Evolutionary conservation across 1,284 basidiomycete genomes (phyloP).

Genomic region (Pseudozyma sp.): DNA sequence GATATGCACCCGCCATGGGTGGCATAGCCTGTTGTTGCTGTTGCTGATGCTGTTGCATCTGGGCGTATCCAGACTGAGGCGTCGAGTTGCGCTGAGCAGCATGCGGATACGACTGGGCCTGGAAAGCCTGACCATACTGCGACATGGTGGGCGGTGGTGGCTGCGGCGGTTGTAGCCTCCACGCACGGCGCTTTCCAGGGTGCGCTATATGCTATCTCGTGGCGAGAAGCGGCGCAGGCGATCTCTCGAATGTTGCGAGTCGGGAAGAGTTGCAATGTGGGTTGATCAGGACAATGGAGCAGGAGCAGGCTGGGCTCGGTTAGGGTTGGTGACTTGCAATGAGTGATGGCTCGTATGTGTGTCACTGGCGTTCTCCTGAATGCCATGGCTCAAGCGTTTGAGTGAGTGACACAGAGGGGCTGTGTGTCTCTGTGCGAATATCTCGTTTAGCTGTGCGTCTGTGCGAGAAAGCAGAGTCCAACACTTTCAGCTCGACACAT

Average conservation of each 20-base stretch:
- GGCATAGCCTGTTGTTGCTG: conserved; percentile 23
- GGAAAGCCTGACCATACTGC: conserved; percentile 39
- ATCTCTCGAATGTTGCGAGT: neutral
- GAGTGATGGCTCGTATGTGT: too few relatives aligned
- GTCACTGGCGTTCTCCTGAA: too few relatives aligned
- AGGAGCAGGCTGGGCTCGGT: too few relatives aligned
- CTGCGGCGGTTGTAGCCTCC: conserved; percentile 5
- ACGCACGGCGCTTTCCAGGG: neutral
- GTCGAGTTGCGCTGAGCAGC: conserved; percentile 10
- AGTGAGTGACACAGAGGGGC: neutral
- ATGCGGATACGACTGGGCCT: conserved; percentile 19
- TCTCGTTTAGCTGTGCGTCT: conserved; percentile 3
- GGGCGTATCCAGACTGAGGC: conserved; percentile 23
- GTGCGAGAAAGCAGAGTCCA: neutral
- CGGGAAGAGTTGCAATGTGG: too few relatives aligned
- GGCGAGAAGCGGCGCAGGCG: neutral
- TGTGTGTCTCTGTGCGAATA: neutral
- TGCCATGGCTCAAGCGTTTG: neutral
- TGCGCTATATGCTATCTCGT: neutral
- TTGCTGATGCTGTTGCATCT: conserved; percentile 24
- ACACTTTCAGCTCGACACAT: too few relatives aligned
- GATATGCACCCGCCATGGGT: conserved; percentile 26
- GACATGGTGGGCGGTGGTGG: conserved; percentile 25
- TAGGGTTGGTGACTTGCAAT: too few relatives aligned
- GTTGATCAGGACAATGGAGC: too few relatives aligned